phyloP scores from a whole-genome alignment of 768 basidiomycete species.

The Phaeolepiota aurea region DNA sequence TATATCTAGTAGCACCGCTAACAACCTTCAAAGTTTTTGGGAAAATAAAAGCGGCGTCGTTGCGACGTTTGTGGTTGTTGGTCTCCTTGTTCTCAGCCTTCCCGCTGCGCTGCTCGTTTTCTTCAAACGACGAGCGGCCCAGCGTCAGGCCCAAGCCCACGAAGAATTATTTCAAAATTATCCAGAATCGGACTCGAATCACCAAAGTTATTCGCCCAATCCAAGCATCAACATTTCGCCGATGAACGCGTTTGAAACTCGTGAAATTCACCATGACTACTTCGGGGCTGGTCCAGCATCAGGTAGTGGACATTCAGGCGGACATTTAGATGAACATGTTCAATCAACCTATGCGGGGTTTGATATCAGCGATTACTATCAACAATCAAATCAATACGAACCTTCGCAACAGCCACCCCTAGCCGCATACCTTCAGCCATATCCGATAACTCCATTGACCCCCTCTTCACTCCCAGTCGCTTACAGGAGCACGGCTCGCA shows the following conservation, averaged over 20 bases:
- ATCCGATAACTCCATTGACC: neutral
- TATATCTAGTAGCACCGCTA: too few relatives aligned
- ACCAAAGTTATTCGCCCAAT: constrained; percentile 16
- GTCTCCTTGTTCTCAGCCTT: constrained; percentile 23
- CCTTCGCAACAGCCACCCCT: too few relatives aligned
- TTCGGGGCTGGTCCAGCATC: neutral
- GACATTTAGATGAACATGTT: constrained; percentile 7
- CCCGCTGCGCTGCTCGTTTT: constrained; percentile 12
- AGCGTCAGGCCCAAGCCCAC: constrained; percentile 12
- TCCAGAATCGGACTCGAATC: constrained; percentile 10
- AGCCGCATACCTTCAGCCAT: neutral
- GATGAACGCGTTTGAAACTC: constrained; percentile 17
- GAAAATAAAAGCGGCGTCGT: constrained; percentile 37
- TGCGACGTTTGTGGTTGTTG: constrained; percentile 33
- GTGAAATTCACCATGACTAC: constrained; percentile 9
- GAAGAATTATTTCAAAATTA: constrained; percentile 20
- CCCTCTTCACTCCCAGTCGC: constrained; percentile 10
- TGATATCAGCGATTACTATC: constrained; percentile 9
- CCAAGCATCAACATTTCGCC: constrained; percentile 19
- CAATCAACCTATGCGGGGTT: constrained; percentile 1
- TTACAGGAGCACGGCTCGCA: constrained; percentile 10
- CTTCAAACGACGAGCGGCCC: constrained; percentile 7
- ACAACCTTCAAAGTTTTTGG: constrained; percentile 31
- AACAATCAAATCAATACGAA: constrained; percentile 7
- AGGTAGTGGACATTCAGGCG: too few relatives aligned